Conservation (phyloP, 2,329 filamentous ascomycete species). For the Leptographium radiaticola region DNA sequence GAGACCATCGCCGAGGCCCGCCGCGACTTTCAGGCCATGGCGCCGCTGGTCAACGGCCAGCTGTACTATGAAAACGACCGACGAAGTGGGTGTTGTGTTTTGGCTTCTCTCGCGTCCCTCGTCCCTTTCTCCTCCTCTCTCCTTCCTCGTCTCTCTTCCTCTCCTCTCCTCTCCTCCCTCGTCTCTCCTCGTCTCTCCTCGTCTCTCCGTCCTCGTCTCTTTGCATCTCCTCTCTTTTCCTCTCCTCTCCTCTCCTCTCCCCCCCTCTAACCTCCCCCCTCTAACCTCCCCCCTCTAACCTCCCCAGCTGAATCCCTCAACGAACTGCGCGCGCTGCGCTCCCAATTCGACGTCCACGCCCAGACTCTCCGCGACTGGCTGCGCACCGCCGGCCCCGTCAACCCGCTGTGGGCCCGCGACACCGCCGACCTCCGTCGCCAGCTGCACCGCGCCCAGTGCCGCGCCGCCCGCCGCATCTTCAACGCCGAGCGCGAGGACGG, state of each 20-base stretch:
- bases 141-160: too few relatives aligned
- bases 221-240: not conserved
- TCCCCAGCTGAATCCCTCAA: slow-evolving; percentile 37
- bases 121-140: not conserved
- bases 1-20: slow-evolving; percentile 44
- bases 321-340: slow-evolving; percentile 33
- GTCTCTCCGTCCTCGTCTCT: too few relatives aligned
- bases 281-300: slow-evolving; percentile 1
- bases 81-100: slow-evolving; percentile 14
- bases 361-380: slow-evolving; percentile 42
- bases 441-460: slow-evolving; percentile 45
- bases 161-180: too few relatives aligned
- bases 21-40: slow-evolving; percentile 46
- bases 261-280: not conserved
- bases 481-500: slow-evolving; percentile 30
- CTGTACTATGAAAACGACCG: slow-evolving; percentile 46
- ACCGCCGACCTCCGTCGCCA: slow-evolving; percentile 34
- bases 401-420: slow-evolving; percentile 41
- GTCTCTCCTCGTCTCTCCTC: too few relatives aligned
- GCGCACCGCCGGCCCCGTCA: slow-evolving; percentile 39
- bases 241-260: not conserved
- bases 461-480: slow-evolving; percentile 43
- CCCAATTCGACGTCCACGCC: slow-evolving; percentile 32
- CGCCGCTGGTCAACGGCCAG: slow-evolving; percentile 39
- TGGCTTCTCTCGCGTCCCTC: not conserved